phyloP scores from a whole-genome alignment of 2,329 filamentous ascomycete genomes.

The Phaeosphaeria sp. region DNA sequence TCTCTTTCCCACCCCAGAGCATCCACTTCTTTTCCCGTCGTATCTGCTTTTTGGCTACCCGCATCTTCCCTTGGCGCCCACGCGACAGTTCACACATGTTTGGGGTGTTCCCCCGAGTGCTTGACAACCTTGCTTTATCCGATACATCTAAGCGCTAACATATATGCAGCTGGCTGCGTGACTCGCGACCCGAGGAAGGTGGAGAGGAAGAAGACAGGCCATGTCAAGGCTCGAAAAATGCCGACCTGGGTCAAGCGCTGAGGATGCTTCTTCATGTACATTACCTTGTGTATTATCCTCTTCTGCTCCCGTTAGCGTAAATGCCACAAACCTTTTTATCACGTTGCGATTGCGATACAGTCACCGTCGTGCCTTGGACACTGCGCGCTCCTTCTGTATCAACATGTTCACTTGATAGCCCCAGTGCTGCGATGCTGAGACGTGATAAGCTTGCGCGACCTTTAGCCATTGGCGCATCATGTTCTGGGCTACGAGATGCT shows the following conservation, averaged over 20 bases:
- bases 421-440: conserved; percentile 5
- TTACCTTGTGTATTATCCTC: conserved; percentile 21
- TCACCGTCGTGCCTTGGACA: not conserved
- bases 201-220: conserved; percentile 97
- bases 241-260: conserved; percentile 94
- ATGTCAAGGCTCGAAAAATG: conserved; percentile 96
- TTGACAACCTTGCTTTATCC: conserved; percentile 13
- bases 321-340: not conserved
- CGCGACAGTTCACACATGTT: conserved; percentile 9
- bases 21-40: conserved; percentile 2
- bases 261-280: conserved; percentile 35
- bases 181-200: conserved; percentile 90
- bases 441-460: conserved; percentile 1
- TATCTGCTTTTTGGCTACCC: conserved; percentile 1
- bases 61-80: conserved; percentile 2
- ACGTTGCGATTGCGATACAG: not conserved
- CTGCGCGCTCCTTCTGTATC: not conserved
- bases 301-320: not conserved
- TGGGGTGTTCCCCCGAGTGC: conserved; percentile 8
- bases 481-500: not conserved
- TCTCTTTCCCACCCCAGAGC: conserved; percentile 6
- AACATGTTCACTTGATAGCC: not conserved
- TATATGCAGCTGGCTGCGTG: conserved; percentile 78
- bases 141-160: conserved; percentile 51
- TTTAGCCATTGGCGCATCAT: not conserved